Evolutionary conservation across 768 basidiomycete genomes (phyloP).

Genomic region (Suillus hirtellus): DNA sequence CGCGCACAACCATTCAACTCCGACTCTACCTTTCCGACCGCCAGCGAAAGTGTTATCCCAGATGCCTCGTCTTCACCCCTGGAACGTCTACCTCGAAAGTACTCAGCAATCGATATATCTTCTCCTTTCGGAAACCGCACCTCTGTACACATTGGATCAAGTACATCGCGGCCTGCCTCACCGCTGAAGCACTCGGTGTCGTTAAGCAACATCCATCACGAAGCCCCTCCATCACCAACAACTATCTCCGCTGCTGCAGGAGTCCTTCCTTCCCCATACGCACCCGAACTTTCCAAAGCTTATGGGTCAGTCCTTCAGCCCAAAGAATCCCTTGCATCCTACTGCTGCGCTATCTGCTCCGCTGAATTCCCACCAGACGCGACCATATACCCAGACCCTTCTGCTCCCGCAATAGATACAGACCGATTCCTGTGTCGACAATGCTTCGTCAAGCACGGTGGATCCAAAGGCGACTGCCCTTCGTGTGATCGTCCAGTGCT

Average conservation of each 20-base stretch:
- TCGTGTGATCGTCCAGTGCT: conserved; percentile 71
- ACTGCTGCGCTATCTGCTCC: conserved; percentile 67
- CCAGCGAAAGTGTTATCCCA: conserved; percentile 13
- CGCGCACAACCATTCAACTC: conserved; percentile 12
- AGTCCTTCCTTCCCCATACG: conserved; percentile 61
- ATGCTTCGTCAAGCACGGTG: conserved; percentile 73
- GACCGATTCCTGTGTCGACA: conserved; percentile 71
- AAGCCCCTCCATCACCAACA: conserved; percentile 33
- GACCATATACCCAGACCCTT: conserved; percentile 82
- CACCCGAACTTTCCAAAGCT: conserved; percentile 72
- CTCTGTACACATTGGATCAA: conserved; percentile 57
- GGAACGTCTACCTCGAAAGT: conserved; percentile 54
- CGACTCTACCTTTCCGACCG: conserved; percentile 10
- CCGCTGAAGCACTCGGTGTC: conserved; percentile 47
- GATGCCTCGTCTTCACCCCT: conserved; percentile 19
- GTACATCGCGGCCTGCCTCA: conserved; percentile 57
- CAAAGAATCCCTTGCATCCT: conserved; percentile 67
- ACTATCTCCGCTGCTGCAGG: conserved; percentile 55
- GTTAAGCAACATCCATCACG: conserved; percentile 1
- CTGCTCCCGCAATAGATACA: conserved; percentile 14
- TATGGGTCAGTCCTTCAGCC: conserved; percentile 85
- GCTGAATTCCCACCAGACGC: conserved; percentile 74
- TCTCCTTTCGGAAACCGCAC: conserved; percentile 45
- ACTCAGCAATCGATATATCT: conserved; percentile 34
- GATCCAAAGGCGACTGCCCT: conserved; percentile 74